Percentiles rank a stretch among this genome's conserved stretches.
These are phyloP conservation scores for Cryphonectria naterciae DNA, from an alignment of 2,329 filamentous ascomycete genomes.

Conservation along the genomic window DNA sequence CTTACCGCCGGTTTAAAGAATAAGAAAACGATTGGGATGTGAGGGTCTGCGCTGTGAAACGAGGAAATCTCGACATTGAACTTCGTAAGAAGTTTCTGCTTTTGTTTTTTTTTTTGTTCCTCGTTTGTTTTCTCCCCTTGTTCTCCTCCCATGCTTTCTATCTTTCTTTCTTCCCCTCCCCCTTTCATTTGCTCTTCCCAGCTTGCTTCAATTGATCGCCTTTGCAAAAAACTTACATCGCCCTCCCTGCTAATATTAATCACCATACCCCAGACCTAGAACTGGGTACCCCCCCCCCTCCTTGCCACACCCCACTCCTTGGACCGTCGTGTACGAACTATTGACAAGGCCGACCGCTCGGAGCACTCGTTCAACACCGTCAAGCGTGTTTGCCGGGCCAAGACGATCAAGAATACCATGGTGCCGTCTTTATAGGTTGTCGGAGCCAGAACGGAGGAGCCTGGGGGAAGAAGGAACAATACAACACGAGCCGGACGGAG, in stretches of 20 bases:
- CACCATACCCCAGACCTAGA: neutral
- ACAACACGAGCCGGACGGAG: constrained; percentile 6
- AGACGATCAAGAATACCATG: constrained; percentile 12
- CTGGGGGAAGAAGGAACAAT: neutral
- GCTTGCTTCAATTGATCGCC: neutral
- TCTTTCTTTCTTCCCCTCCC: neutral
- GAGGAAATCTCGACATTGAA: neutral
- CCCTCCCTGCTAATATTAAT: constrained; percentile 2
- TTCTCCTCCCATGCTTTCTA: neutral
- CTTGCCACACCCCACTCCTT: neutral
- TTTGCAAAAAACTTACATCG: neutral
- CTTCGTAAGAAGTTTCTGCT: neutral
- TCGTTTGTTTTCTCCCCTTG: neutral
- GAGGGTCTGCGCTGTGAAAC: neutral
- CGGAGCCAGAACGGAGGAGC: constrained; percentile 8
- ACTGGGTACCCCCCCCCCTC: neutral
- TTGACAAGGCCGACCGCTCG: constrained; percentile 3
- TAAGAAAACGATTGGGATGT: neutral
- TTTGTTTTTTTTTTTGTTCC: neutral
- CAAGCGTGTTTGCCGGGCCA: constrained; percentile 3
- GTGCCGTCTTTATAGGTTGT: constrained; percentile 13
- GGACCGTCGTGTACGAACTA: neutral
- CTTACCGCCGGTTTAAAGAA: constrained; percentile 14
- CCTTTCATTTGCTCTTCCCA: neutral
- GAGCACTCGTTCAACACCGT: neutral